These are phyloP conservation scores for Boletus insuetus DNA, from an alignment of 768 basidiomycete genomes.

Conservation along the genomic window DNA sequence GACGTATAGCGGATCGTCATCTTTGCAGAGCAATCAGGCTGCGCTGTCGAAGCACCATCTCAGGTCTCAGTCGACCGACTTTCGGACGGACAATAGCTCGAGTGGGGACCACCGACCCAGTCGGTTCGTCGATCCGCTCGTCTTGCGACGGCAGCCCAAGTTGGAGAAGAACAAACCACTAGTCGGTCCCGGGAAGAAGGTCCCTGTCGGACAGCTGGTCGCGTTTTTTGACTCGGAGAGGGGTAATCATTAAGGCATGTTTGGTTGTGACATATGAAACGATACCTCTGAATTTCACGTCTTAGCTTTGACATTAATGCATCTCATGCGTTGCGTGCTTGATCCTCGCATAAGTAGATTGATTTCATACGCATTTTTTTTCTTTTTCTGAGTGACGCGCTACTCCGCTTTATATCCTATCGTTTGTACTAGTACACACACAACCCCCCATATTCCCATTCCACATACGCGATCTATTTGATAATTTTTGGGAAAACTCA, in stretches of 20 bases:
- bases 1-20: slow-evolving; percentile 43
- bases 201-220: slow-evolving; percentile 73
- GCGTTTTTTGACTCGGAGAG: slow-evolving; percentile 71
- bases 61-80: slow-evolving; percentile 40
- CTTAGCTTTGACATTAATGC: not conserved
- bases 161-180: slow-evolving; percentile 37
- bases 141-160: slow-evolving; percentile 63
- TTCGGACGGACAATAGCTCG: slow-evolving; percentile 21
- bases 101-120: slow-evolving; percentile 9
- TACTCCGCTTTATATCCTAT: not conserved
- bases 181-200: slow-evolving; percentile 48
- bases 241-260: not conserved
- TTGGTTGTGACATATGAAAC: not conserved
- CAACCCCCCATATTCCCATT: too few species aligned
- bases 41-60: slow-evolving; percentile 27
- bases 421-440: not conserved
- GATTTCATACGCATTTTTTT: not conserved
- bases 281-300: not conserved
- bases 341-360: not conserved
- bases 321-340: not conserved
- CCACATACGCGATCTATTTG: too few species aligned
- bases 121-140: slow-evolving; percentile 77
- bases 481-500: too few species aligned
- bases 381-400: not conserved
- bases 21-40: slow-evolving; percentile 31